Evolutionary conservation across 192 early-diverging fungal species (phyloP).

Genomic region (Entomortierella beljakovae): DNA sequence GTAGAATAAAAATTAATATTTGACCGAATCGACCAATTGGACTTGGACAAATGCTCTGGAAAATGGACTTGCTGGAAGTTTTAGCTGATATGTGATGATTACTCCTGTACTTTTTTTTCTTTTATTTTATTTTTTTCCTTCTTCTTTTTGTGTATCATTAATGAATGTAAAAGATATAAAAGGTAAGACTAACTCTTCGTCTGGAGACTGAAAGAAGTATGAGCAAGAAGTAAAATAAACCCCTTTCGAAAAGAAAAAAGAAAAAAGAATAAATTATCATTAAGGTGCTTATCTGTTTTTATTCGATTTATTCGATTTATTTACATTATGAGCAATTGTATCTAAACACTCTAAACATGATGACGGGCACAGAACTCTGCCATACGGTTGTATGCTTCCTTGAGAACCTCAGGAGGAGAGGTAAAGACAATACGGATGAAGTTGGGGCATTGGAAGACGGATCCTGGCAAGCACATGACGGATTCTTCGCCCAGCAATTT

Average conservation of each 20-base stretch:
- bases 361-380: slow-evolving; percentile 83
- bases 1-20: too few species aligned
- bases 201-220: too few species aligned
- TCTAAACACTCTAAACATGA: slow-evolving; percentile 49
- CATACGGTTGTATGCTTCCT: slow-evolving; percentile 81
- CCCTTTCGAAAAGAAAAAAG: too few species aligned
- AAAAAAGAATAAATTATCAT: too few species aligned
- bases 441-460: slow-evolving; percentile 83
- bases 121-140: slow-evolving; percentile 11
- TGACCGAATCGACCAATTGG: too few species aligned
- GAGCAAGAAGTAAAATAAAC: neutral
- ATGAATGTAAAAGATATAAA: too few species aligned
- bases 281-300: slow-evolving; percentile 2
- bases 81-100: neutral
- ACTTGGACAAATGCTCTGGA: too few species aligned
- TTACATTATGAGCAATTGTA: slow-evolving; percentile 1
- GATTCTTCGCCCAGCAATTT: slow-evolving; percentile 86
- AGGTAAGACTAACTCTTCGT: too few species aligned
- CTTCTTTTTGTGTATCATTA: neutral
- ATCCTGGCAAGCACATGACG: slow-evolving; percentile 86
- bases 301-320: slow-evolving; percentile 8
- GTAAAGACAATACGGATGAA: slow-evolving; percentile 86
- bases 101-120: neutral
- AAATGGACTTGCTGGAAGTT: too few species aligned
- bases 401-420: slow-evolving; percentile 78